Evolutionary conservation across 2,329 filamentous ascomycete species (phyloP).

Genomic region (Neocatenulostroma microsporum): DNA sequence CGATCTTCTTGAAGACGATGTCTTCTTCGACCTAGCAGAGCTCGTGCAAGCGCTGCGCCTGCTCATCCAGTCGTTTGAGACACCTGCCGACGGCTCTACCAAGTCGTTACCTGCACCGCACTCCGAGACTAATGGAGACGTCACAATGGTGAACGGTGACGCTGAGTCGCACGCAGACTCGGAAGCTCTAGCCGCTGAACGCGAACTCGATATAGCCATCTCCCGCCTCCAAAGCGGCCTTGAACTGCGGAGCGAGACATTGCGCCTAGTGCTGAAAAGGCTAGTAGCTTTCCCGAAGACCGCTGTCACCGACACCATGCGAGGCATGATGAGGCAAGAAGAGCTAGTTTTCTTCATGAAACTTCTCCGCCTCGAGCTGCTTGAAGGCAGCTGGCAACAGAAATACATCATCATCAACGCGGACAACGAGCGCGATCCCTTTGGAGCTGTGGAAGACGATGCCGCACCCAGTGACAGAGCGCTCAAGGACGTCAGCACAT

Average conservation of each 20-base stretch:
- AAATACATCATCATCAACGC: conserved; percentile 52
- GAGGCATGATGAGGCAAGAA: conserved; percentile 55
- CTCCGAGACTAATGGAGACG: conserved; percentile 41
- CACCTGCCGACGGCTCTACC: conserved; percentile 16
- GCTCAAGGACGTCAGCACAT: conserved; percentile 61
- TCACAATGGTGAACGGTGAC: conserved; percentile 33
- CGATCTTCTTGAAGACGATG: conserved; percentile 54
- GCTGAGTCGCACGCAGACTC: conserved; percentile 26
- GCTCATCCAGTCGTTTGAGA: conserved; percentile 62
- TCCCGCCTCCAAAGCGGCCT: conserved; percentile 59
- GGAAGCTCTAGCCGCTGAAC: conserved; percentile 31
- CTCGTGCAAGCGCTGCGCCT: conserved; percentile 58
- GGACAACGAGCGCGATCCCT: conserved; percentile 47
- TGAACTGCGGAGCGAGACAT: conserved; percentile 53
- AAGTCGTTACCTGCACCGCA: not conserved
- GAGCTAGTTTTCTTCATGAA: conserved; percentile 66
- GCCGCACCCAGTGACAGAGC: conserved; percentile 56
- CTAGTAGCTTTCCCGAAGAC: conserved; percentile 57
- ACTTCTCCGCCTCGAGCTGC: conserved; percentile 63
- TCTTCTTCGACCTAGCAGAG: conserved; percentile 58
- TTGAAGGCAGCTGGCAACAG: conserved; percentile 67
- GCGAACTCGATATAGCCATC: conserved; percentile 61
- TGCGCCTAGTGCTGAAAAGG: conserved; percentile 62
- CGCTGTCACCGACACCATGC: conserved; percentile 56
- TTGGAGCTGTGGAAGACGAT: conserved; percentile 42